phyloP scores from a whole-genome alignment of 495 filamentous ascomycete species.

The Penicillium mononematosum region DNA sequence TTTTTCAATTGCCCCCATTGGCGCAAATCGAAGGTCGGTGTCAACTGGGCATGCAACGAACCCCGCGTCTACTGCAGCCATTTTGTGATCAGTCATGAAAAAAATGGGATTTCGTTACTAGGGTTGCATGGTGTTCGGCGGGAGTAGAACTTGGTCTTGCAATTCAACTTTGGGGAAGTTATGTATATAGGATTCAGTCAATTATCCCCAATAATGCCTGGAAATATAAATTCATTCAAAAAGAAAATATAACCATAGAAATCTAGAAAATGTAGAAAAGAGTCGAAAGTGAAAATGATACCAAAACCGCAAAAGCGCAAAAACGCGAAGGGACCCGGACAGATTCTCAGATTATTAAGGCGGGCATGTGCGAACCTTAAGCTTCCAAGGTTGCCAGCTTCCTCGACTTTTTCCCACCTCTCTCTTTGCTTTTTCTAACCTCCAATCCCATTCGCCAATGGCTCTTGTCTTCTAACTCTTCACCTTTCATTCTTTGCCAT shows the following conservation, averaged over 20 bases:
- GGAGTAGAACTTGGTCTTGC: conserved; percentile 10
- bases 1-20: conserved; percentile 6
- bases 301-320: neutral
- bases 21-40: conserved; percentile 13
- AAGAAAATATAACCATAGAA: neutral
- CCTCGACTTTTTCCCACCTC: neutral
- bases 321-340: conserved; percentile 6
- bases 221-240: neutral
- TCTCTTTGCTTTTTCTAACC: conserved; percentile 9
- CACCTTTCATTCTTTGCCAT: conserved; percentile 25
- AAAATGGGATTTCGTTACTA: conserved; percentile 1
- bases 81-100: conserved; percentile 5
- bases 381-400: conserved; percentile 7
- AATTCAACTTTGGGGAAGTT: neutral
- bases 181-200: conserved; percentile 12
- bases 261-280: neutral
- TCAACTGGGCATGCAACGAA: conserved; percentile 2
- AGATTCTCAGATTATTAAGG: conserved; percentile 11
- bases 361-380: conserved; percentile 7
- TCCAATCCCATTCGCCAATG: conserved; percentile 21
- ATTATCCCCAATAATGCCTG: neutral
- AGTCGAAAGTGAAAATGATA: neutral
- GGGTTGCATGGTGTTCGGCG: conserved; percentile 14
- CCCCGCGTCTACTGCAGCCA: conserved; percentile 10
- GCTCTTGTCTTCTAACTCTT: conserved; percentile 17